Base-by-base conservation (phyloP, 768 basidiomycete genomes). In the Pleurotus sapidus region DNA sequence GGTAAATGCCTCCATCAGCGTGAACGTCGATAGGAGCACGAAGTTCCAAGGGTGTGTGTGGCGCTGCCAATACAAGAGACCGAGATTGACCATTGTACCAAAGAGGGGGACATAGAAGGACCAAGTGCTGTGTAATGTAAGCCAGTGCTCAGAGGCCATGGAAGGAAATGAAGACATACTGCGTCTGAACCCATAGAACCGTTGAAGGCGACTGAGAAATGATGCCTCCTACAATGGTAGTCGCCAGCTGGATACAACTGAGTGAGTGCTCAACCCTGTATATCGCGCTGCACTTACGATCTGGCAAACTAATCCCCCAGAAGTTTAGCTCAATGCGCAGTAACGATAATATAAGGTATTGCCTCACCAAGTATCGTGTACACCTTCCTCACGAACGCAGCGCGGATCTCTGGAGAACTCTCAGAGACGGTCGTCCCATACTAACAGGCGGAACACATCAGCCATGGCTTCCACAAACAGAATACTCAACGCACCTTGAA, bases 11-110 rank as follows among this genome's bases (percentile, higher is more conserved):
- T 99, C 97, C 77, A 96, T 78, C 20, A 91, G 66, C 7, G 97
- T 99, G 73, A 98, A 99, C 1, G 88, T 78, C 17, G 87, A 84
- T 38, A 99, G 78, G 25, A 98, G 76, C 46, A 93, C 78, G 58
- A 96, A 77, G 72, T 99, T 99, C 69, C 84, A 76, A 20, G 96
- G 96, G 69, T 92, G 86, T 68, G 83, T 85, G 71, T 96, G 95
- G 57, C 95, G 87, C 73, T 97, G 95, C 90, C 90, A 95, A 76
- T 85, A 96, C 4, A 95, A 81, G 37, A 91, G 72, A 1, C 87
- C 86, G 25, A 97, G 84, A 59, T 89, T 89, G 64, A 89, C 70
- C 58, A 98, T 74, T 18, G 91, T 88, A 18, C 87, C 91, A 60
- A 94, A 81, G 38, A 93, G 77, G 9, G 90, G 85, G 20, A 91